Evolutionary conservation across 768 basidiomycete species (phyloP).

Genomic region (Leccinum fibrillosum): DNA sequence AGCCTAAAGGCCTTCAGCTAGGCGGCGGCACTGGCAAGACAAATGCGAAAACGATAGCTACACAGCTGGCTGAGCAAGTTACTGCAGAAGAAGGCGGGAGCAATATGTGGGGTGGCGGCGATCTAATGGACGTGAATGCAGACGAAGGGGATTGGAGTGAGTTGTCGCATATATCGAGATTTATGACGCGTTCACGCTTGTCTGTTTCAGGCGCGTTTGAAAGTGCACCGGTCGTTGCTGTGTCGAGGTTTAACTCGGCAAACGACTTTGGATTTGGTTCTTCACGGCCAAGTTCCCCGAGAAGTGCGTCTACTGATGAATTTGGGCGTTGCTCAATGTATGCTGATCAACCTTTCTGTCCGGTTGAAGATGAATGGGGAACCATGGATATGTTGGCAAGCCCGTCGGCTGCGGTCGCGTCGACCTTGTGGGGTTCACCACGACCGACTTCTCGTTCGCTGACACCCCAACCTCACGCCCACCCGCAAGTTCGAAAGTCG

Average conservation of each 20-base stretch:
- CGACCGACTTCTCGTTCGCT: conserved; percentile 14
- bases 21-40: conserved; percentile 47
- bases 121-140: conserved; percentile 91
- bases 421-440: conserved; percentile 18
- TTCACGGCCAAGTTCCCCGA: conserved; percentile 11
- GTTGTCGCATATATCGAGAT: conserved; percentile 26
- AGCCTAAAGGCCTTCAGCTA: conserved; percentile 65
- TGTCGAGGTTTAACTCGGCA: conserved; percentile 22
- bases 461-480: conserved; percentile 19
- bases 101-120: conserved; percentile 69
- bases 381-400: conserved; percentile 10
- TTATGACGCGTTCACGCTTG: neutral
- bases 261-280: conserved; percentile 26
- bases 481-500: conserved; percentile 4
- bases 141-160: conserved; percentile 94
- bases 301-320: conserved; percentile 4
- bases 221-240: conserved; percentile 39
- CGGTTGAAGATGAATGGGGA: conserved; percentile 23
- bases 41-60: conserved; percentile 41
- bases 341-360: neutral
- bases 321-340: neutral
- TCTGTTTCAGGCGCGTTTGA: conserved; percentile 69
- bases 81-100: conserved; percentile 36
- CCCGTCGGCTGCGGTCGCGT: neutral
- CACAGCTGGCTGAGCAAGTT: conserved; percentile 58